Base-by-base conservation (phyloP, 768 basidiomycete genomes). In the Gelatoporia subvermispora region DNA sequence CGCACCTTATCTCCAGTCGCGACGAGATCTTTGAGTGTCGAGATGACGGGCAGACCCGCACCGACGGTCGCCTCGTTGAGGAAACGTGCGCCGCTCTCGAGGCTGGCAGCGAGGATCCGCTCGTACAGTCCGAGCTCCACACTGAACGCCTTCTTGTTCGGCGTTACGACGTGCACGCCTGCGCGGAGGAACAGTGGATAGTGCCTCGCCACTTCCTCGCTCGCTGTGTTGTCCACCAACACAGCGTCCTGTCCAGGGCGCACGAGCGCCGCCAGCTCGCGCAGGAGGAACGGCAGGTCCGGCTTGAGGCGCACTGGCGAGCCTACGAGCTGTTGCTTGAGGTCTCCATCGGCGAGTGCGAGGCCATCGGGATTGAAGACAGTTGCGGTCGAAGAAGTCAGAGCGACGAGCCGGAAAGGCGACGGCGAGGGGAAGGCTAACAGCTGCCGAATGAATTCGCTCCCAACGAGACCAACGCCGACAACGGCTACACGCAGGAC, bases 91-190 rank as follows among this genome's bases (percentile, higher is more conserved):
- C 82, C 79, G 45, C 78, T 76, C 49, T 73, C 73, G 48, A 70
- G 65, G 52, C 78, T 79, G 3, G 88, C 80, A 4, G 60, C 60
- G 20, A 85, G 52, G 54, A 98, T 93, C 20, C 69, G 65, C 44
- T 85, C 70, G 63, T 87, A 97, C 34, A 96, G 70, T 17, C 55
- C 58, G 23, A 82, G 69, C 17, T 80, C 72, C 0, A 86, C 85
- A 13, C 92, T 94, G 62, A 85, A 92, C 0, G 88, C 96, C 69
- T 97, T 98, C 69, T 99, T 99, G 76, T 98, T 99, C 15, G 96
- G 95, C 1, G 96, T 99, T 40, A 95, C 82, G 58, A 99, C 81
- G 61, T 84, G 79, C 50, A 98, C 78, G 3, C 94, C 93, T 3
- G 77, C 77, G 43, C 72, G 70, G 38, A 98, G 69, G 70, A 93